phyloP scores from a whole-genome alignment of 2,329 filamentous ascomycete species.

The Chaetomium strumarium region DNA sequence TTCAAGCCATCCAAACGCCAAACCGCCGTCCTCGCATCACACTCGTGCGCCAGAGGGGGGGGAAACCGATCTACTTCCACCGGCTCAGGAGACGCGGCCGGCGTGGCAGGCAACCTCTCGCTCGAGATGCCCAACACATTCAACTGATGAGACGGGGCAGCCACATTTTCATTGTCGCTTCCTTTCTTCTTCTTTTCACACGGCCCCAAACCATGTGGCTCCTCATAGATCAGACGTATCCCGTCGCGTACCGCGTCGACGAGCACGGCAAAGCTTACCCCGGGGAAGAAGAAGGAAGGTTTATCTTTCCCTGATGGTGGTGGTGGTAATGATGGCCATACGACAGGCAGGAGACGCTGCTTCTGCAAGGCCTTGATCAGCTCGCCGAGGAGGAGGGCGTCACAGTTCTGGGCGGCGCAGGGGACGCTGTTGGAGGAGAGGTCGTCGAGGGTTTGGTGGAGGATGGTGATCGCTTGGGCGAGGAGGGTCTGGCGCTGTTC shows the following conservation, averaged over 20 bases:
- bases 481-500: conserved; percentile 26
- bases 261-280: conserved; percentile 25
- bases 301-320: too few species aligned
- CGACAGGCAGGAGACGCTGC: conserved; percentile 18
- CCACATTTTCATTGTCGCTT: neutral
- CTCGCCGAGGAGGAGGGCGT: conserved; percentile 28
- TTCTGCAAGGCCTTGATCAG: conserved; percentile 28
- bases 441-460: conserved; percentile 24
- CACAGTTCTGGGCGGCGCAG: conserved; percentile 23
- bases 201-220: conserved; percentile 1
- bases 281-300: too few species aligned
- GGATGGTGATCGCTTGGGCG: conserved; percentile 17
- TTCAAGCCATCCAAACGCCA: conserved; percentile 17
- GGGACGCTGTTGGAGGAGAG: conserved; percentile 14
- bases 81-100: conserved; percentile 24
- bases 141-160: neutral
- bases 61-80: too few species aligned
- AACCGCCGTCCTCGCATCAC: conserved; percentile 19
- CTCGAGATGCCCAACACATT: neutral
- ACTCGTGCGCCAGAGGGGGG: conserved; percentile 16
- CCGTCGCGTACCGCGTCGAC: conserved; percentile 10
- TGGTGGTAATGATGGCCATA: too few species aligned
- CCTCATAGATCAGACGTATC: conserved; percentile 2
- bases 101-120: conserved; percentile 10
- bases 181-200: neutral